phyloP scores from a whole-genome alignment of 2,329 filamentous ascomycete species.

The Verticillium klebahnii region DNA sequence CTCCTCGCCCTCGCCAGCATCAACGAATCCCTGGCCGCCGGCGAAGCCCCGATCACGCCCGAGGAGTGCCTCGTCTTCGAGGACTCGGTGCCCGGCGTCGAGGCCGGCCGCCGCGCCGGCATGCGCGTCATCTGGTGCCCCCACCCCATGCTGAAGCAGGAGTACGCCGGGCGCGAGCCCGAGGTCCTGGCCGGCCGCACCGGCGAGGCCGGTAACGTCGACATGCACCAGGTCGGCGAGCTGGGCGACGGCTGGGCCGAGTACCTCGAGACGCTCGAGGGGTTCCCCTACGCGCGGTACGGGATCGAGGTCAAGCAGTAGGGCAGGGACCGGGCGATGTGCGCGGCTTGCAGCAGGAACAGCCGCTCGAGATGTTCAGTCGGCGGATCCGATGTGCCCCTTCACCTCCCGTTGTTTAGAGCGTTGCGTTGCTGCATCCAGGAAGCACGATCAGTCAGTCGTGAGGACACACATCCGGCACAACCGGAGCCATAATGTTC shows the following conservation, averaged over 20 bases:
- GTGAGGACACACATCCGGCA: too few relatives aligned
- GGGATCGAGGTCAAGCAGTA: conserved; percentile 44
- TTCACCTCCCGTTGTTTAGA: too few relatives aligned
- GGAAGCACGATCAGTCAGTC: too few relatives aligned
- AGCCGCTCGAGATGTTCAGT: too few relatives aligned
- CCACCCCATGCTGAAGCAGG: conserved; percentile 70
- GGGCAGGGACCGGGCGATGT: conserved; percentile 19
- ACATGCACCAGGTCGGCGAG: conserved; percentile 52
- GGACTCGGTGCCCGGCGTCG: conserved; percentile 88
- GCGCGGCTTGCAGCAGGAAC: too few relatives aligned
- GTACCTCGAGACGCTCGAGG: conserved; percentile 42
- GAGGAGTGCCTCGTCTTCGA: conserved; percentile 96
- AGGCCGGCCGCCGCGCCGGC: conserved; percentile 82
- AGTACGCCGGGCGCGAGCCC: conserved; percentile 71
- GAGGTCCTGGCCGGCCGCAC: conserved; percentile 81
- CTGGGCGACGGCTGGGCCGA: conserved; percentile 58
- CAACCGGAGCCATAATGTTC: not conserved
- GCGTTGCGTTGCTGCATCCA: too few relatives aligned
- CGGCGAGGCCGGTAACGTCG: conserved; percentile 57
- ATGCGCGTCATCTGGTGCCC: conserved; percentile 96
- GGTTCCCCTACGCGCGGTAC: conserved; percentile 56
- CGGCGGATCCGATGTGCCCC: too few relatives aligned
- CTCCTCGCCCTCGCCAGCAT: conserved; percentile 78
- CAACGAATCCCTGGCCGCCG: conserved; percentile 65
- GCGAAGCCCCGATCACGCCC: conserved; percentile 63